These are phyloP conservation scores for Lipomyces orientalis DNA, from an alignment of 805 yeast species.

Conservation along the genomic window DNA sequence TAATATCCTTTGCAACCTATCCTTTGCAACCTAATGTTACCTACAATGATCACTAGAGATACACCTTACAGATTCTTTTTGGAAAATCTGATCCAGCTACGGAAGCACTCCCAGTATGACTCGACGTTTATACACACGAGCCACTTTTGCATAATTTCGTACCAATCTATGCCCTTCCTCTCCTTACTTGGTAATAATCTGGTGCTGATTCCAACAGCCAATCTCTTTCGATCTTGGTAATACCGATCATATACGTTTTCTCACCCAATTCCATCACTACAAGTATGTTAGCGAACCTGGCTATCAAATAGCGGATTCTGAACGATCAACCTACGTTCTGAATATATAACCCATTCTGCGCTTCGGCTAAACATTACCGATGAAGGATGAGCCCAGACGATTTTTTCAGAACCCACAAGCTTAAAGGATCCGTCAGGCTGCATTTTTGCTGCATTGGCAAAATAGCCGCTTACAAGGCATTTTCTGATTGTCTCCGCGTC, in stretches of 20 bases:
- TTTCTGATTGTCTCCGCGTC: constrained; percentile 22
- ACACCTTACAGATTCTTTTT: no score
- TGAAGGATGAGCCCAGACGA: constrained; percentile 36
- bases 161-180: constrained; percentile 1
- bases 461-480: constrained; percentile 35
- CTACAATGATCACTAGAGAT: no score
- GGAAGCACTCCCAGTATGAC: no score
- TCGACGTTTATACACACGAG: no score
- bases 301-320: background rate
- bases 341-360: constrained; percentile 34
- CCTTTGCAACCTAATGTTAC: no score
- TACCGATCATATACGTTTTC: constrained; percentile 33
- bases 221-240: constrained; percentile 36
- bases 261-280: constrained; percentile 31
- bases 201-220: constrained; percentile 37
- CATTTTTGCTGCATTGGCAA: constrained; percentile 34
- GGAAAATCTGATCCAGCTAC: no score
- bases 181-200: constrained; percentile 22
- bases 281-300: background rate
- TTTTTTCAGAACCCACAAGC: constrained; percentile 19
- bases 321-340: constrained; percentile 16
- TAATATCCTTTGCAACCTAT: no score
- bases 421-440: constrained; percentile 34
- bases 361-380: constrained; percentile 32
- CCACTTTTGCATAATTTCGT: no score